Evolutionary conservation across 2,329 filamentous ascomycete genomes (phyloP).

Genomic region (Talaromyces sp.): DNA sequence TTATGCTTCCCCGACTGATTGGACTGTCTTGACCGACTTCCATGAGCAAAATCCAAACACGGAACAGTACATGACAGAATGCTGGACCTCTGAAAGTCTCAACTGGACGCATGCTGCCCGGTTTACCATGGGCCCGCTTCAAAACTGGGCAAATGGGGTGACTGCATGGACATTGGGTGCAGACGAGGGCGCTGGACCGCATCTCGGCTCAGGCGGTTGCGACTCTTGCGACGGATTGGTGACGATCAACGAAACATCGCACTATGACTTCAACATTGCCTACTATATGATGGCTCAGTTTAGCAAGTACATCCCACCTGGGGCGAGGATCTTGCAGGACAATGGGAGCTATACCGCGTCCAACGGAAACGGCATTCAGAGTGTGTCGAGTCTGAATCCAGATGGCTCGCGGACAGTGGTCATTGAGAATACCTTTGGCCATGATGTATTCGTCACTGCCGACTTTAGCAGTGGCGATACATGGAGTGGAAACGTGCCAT

Average conservation of each 20-base stretch:
- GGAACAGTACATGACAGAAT: conserved; percentile 38
- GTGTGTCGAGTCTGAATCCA: conserved; percentile 7
- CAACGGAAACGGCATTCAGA: conserved; percentile 7
- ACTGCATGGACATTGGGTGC: conserved; percentile 27
- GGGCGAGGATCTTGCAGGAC: conserved; percentile 22
- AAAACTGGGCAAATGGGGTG: conserved; percentile 26
- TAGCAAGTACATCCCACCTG: conserved; percentile 44
- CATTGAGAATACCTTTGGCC: conserved; percentile 6
- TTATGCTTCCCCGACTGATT: conserved; percentile 29
- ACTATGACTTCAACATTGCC: conserved; percentile 43
- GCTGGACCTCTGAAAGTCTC: conserved; percentile 24
- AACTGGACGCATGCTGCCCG: conserved; percentile 22
- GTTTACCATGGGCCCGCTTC: conserved; percentile 24
- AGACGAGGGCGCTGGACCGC: conserved; percentile 20
- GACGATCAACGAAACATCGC: conserved; percentile 12
- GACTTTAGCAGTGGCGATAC: conserved; percentile 1
- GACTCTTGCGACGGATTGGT: conserved; percentile 22
- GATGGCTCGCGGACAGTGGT: conserved; percentile 7
- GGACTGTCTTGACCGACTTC: conserved; percentile 31
- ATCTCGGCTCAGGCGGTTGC: conserved; percentile 24
- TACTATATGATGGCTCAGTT: conserved; percentile 54
- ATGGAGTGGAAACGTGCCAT: conserved; percentile 8
- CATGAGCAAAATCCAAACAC: conserved; percentile 25
- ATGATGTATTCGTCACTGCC: conserved; percentile 5
- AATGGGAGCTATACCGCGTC: conserved; percentile 3